A percentile compares a stretch with the other conserved stretches of the same genome.
These are phyloP conservation scores for Penicillium coffeae DNA, from an alignment of 495 filamentous ascomycete genomes.

Conservation along the genomic window DNA sequence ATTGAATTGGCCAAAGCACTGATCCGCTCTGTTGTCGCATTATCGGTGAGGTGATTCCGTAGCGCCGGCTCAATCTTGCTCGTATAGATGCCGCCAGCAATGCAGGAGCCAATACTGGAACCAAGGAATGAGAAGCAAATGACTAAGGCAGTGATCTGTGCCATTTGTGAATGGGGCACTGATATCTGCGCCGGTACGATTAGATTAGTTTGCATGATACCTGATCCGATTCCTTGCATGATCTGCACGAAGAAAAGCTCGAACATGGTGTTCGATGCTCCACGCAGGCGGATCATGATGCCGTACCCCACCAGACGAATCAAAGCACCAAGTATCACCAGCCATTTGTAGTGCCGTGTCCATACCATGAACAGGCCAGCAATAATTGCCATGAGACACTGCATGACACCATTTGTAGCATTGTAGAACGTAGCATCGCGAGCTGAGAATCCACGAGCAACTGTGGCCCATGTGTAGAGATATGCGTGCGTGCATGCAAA, in stretches of 20 bases:
- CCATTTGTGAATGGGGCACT: slow-evolving; percentile 42
- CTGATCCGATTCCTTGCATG: slow-evolving; percentile 45
- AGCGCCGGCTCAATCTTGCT: slow-evolving; percentile 32
- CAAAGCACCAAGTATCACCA: slow-evolving; percentile 34
- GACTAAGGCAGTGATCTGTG: slow-evolving; percentile 45
- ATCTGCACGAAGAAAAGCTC: slow-evolving; percentile 47
- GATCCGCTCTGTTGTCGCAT: slow-evolving; percentile 21
- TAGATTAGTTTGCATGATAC: slow-evolving; percentile 42
- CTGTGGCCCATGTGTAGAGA: slow-evolving; percentile 43
- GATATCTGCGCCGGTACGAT: slow-evolving; percentile 43
- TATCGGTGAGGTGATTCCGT: slow-evolving; percentile 25
- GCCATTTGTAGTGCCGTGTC: slow-evolving; percentile 44
- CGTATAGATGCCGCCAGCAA: slow-evolving; percentile 49
- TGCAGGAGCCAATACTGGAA: slow-evolving; percentile 42
- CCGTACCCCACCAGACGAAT: slow-evolving; percentile 47
- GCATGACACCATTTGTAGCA: slow-evolving; percentile 43
- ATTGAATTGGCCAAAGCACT: slow-evolving; percentile 42
- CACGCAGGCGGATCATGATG: slow-evolving; percentile 46
- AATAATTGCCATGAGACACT: slow-evolving; percentile 38
- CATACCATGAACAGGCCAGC: slow-evolving; percentile 40
- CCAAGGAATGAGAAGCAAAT: slow-evolving; percentile 42
- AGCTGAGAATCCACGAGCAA: slow-evolving; percentile 36
- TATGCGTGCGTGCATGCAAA: slow-evolving; percentile 43
- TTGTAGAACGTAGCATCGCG: slow-evolving; percentile 43
- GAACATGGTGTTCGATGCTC: slow-evolving; percentile 37